A percentile compares a stretch with the other conserved stretches of the same genome.
Conservation (phyloP, 2,329 filamentous ascomycete genomes). For the Zopfia rhizophila region DNA sequence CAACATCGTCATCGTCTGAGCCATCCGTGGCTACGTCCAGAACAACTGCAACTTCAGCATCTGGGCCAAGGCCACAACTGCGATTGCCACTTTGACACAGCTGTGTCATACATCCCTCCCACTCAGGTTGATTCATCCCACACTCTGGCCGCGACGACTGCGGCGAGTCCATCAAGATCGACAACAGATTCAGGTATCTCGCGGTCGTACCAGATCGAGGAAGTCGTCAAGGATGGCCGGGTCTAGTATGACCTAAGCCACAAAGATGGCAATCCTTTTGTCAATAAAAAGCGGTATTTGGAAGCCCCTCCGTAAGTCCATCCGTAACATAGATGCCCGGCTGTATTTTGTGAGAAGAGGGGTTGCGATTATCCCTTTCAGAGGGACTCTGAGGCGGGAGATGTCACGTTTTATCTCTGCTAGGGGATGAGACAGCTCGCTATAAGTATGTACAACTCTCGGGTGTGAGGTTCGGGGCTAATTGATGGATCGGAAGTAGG, state of each 20-base stretch:
- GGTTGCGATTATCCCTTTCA: conserved; percentile 8
- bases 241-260: conserved; percentile 4
- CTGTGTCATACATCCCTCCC: too few species aligned
- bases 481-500: too few species aligned
- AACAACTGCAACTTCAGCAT: conserved; percentile 7
- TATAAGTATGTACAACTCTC: too few species aligned
- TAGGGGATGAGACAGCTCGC: too few species aligned
- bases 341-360: neutral
- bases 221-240: neutral
- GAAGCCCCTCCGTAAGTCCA: neutral
- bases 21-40: conserved; percentile 1
- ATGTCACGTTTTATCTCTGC: too few species aligned
- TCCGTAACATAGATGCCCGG: neutral
- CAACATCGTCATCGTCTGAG: too few species aligned
- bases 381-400: too few species aligned
- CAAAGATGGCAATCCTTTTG: conserved; percentile 6
- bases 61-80: neutral
- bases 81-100: neutral
- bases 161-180: conserved; percentile 4
- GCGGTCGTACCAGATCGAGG: conserved; percentile 6
- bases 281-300: neutral
- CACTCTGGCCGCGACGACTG: conserved; percentile 4
- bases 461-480: too few species aligned
- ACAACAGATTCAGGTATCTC: too few species aligned
- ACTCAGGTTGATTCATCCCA: neutral